Conservation (phyloP, 441 rosid species). For the Adansonia gregorii region DNA sequence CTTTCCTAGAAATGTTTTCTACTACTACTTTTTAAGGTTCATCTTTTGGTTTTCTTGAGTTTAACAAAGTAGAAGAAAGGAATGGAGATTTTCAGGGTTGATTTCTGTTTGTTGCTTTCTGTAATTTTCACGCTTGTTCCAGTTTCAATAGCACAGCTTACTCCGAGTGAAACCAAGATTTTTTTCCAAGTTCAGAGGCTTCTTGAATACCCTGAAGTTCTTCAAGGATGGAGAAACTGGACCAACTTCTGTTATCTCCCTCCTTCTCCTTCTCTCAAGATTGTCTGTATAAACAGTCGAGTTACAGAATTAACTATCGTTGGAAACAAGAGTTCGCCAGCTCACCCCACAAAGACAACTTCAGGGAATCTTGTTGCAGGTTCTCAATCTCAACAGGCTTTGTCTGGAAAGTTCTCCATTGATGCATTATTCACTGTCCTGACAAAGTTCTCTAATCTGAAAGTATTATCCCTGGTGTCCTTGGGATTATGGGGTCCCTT, state of each 20-base stretch:
- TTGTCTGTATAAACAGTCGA: slow-evolving; percentile 58
- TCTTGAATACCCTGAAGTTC: slow-evolving; percentile 69
- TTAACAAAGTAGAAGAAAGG: neutral
- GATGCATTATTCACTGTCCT: slow-evolving; percentile 76
- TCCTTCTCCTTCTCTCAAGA: slow-evolving; percentile 58
- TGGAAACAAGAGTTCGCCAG: slow-evolving; percentile 62
- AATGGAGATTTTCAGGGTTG: slow-evolving; percentile 36
- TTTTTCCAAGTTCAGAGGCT: slow-evolving; percentile 65
- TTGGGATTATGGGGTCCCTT: slow-evolving; percentile 81
- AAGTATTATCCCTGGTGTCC: slow-evolving; percentile 64
- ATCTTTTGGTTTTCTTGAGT: neutral
- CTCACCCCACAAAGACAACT: slow-evolving; percentile 25
- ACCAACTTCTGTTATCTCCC: slow-evolving; percentile 78
- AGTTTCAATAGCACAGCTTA: slow-evolving; percentile 53
- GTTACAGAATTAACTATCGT: slow-evolving; percentile 62
- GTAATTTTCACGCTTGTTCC: slow-evolving; percentile 37
- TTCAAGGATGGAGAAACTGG: slow-evolving; percentile 76
- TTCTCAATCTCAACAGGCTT: slow-evolving; percentile 40
- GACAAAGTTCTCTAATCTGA: slow-evolving; percentile 64
- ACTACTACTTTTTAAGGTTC: neutral
- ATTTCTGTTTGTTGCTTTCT: slow-evolving; percentile 32
- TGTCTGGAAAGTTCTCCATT: slow-evolving; percentile 57
- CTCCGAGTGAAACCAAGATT: slow-evolving; percentile 53
- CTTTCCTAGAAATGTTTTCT: neutral
- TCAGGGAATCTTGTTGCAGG: slow-evolving; percentile 33